Conservation (phyloP, 352 stramenopile genomes). For the Pythium scleroteichum region DNA sequence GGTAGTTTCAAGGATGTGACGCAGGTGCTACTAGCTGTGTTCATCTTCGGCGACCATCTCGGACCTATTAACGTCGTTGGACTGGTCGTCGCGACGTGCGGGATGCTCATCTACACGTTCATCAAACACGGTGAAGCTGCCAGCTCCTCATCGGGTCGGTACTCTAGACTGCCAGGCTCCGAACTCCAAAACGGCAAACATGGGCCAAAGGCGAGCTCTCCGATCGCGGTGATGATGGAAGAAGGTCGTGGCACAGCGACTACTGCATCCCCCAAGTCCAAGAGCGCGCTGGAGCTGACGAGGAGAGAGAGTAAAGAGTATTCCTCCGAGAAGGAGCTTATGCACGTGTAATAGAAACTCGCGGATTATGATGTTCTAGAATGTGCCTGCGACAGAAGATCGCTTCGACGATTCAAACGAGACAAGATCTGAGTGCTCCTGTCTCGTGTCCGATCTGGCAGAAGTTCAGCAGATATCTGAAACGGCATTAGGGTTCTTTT, state of each 20-base stretch:
- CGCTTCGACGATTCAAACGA: too few species aligned
- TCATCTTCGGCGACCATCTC: conserved; percentile 76
- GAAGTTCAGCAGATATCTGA: too few species aligned
- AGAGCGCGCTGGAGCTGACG: conserved; percentile 34
- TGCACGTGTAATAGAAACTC: conserved; percentile 28
- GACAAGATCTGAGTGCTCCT: too few species aligned
- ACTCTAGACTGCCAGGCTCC: conserved; percentile 32
- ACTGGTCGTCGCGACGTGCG: conserved; percentile 66
- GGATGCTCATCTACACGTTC: conserved; percentile 78
- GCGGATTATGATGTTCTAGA: not conserved
- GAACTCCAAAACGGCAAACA: conserved; percentile 4
- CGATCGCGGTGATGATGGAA: conserved; percentile 35
- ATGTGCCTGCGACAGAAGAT: too few species aligned
- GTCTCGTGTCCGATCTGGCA: too few species aligned
- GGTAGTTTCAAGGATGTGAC: conserved; percentile 82
- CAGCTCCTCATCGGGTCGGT: conserved; percentile 14
- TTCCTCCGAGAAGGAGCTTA: conserved; percentile 15
- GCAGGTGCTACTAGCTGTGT: conserved; percentile 73
- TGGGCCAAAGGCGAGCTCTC: conserved; percentile 12
- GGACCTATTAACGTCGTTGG: conserved; percentile 63
- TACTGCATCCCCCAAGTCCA: conserved; percentile 4
- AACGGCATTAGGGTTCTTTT: too few species aligned
- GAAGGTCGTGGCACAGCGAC: conserved; percentile 15
- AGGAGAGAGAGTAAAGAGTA: conserved; percentile 69
- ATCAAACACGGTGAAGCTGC: conserved; percentile 58